Base-by-base conservation (phyloP, 257 asterid genomes). In the Solanum chaucha region DNA sequence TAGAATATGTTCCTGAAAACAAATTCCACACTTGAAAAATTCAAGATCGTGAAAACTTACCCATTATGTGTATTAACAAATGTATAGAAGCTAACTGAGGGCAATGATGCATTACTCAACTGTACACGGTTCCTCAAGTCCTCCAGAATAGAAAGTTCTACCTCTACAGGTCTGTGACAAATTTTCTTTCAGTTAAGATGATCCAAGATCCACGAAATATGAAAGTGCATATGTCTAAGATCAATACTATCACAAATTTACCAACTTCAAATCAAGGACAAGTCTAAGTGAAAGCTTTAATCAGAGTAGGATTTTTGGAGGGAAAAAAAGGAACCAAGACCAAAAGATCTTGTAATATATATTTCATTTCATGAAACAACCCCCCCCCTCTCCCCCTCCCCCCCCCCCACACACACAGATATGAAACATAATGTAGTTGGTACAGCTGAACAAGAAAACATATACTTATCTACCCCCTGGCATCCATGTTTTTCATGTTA, bases 51-150 rank as follows among this genome's bases (percentile, higher is more conserved):
- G 85, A 44, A 20, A 71, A 78, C 90, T 86, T 91, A 95, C 99
- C 98, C 92, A 88, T 95, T 93, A 87, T 96, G 99, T 46, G 99
- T 96, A 92, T 97, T 97, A 87, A 97, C 86, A 90, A 97, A 94
- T 86, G 99, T 97, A 86, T 96, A 97, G 91, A 96, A 95, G 94
- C 98, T 94, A 88, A 97, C 90, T 51, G 99, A 97, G 82, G 99
- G 99, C 92, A 95, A 91, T 74, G 94, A 90, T 87, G 90, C 82
- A 87, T 91, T 95, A 90, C 92, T 94, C 94, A 97, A 91, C 93
- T 94, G 99, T 88, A 96, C 98, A 77, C 99, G 99, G 85, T 93
- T 97, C 88, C 98, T 93, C 90, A 96, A 90, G 91, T 96, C 99
- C 88, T 97, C 99, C 85, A 97, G 97, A 88, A 97, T 95, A 88